phyloP scores from a whole-genome alignment of 345 rosid genomes.

The rapeseed (Brassica napus) region DNA sequence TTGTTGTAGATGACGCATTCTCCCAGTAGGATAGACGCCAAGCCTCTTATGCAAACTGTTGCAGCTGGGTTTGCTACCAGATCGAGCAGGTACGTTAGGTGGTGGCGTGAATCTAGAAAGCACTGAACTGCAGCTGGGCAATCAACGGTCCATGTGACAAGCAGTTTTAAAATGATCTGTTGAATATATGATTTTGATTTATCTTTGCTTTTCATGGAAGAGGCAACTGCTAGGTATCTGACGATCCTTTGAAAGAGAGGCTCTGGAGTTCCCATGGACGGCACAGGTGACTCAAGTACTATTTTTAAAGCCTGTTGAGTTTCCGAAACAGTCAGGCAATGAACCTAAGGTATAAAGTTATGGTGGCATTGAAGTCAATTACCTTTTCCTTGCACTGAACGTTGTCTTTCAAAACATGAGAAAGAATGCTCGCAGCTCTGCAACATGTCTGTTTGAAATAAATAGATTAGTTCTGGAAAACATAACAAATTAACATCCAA shows the following conservation, averaged over 20 bases:
- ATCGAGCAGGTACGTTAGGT: slow-evolving; percentile 76
- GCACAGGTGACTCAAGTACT: slow-evolving; percentile 71
- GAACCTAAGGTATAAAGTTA: background rate
- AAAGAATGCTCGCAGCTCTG: slow-evolving; percentile 95
- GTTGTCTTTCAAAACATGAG: slow-evolving; percentile 80
- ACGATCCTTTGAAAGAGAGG: slow-evolving; percentile 86
- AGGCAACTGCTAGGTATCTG: slow-evolving; percentile 83
- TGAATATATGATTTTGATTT: slow-evolving; percentile 64
- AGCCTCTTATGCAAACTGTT: slow-evolving; percentile 69
- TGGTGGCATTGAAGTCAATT: slow-evolving; percentile 19
- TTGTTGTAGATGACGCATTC: slow-evolving; percentile 80
- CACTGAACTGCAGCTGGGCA: slow-evolving; percentile 83
- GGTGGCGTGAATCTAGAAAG: slow-evolving; percentile 87
- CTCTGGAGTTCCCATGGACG: slow-evolving; percentile 84
- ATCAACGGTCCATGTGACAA: slow-evolving; percentile 84
- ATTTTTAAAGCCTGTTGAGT: slow-evolving; percentile 60
- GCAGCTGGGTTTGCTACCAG: slow-evolving; percentile 67
- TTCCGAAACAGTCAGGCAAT: slow-evolving; percentile 17
- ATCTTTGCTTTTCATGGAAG: slow-evolving; percentile 74
- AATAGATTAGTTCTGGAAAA: background rate
- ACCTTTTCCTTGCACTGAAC: slow-evolving; percentile 88
- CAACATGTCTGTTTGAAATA: slow-evolving; percentile 71
- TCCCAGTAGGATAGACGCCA: slow-evolving; percentile 83
- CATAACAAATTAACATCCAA: background rate
- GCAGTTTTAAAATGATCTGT: slow-evolving; percentile 80